Conservation (phyloP, 2,329 filamentous ascomycete species). For the Pyricularia pennisetigena region DNA sequence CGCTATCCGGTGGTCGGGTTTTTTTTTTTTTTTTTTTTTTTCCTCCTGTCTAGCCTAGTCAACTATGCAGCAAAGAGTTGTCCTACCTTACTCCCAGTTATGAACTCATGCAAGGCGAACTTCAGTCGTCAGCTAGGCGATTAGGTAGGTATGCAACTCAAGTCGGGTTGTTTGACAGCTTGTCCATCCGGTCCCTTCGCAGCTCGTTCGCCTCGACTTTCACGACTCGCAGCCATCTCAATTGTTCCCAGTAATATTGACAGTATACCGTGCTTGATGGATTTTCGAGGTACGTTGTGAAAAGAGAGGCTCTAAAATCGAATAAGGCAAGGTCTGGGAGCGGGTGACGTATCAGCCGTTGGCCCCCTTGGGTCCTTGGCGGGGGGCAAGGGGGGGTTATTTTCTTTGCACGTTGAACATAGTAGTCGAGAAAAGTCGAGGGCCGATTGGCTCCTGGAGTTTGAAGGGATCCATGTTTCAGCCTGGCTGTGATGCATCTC, state of each 20-base stretch:
- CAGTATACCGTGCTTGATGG: not conserved
- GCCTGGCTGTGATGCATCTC: not conserved
- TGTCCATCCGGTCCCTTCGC: not conserved
- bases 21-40: not conserved
- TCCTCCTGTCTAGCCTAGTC: not conserved
- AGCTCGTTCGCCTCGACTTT: not conserved
- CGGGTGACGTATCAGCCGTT: not conserved
- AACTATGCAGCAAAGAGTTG: not conserved
- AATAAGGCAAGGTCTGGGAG: not conserved
- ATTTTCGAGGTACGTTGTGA: not conserved
- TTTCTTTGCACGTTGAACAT: not conserved
- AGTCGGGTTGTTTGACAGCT: not conserved
- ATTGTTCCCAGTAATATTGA: not conserved
- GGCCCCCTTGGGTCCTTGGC: not conserved
- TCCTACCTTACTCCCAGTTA: not conserved
- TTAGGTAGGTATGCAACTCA: not conserved
- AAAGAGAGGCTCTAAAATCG: not conserved
- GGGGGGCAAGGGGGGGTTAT: not conserved
- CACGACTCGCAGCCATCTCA: not conserved
- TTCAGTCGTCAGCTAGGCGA: not conserved
- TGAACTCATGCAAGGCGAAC: not conserved
- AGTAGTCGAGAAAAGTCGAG: not conserved
- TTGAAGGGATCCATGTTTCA: conserved; percentile 1
- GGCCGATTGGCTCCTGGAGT: not conserved
- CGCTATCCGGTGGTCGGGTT: not conserved